Conservation (phyloP, 2,329 filamentous ascomycete genomes). For the Exophiala lecanii-corni region DNA sequence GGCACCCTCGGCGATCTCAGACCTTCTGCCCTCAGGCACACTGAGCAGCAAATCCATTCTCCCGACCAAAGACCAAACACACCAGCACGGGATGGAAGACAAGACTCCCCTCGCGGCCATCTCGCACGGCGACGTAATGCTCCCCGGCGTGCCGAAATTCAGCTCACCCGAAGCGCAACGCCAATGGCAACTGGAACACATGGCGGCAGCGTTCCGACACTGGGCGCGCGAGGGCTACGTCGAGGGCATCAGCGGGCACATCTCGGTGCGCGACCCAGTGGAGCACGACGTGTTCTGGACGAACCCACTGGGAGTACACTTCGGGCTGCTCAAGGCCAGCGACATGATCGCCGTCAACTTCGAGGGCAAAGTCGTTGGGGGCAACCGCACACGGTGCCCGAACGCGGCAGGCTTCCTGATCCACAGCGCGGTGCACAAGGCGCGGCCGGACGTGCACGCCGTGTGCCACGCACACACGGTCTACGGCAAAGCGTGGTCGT, state of each 20-base stretch:
- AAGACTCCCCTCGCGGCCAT: constrained; percentile 26
- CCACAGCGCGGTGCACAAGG: constrained; percentile 64
- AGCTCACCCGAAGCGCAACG: constrained; percentile 53
- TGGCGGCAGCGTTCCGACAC: constrained; percentile 64
- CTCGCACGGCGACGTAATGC: constrained; percentile 26
- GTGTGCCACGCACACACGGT: constrained; percentile 66
- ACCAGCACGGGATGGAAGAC: constrained; percentile 27
- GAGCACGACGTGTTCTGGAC: constrained; percentile 62
- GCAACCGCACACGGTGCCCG: constrained; percentile 55
- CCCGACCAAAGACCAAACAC: constrained; percentile 15
- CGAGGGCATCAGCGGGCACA: constrained; percentile 66
- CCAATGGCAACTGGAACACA: constrained; percentile 61
- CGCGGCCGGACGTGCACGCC: constrained; percentile 60
- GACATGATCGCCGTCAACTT: constrained; percentile 66
- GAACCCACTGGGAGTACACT: constrained; percentile 61
- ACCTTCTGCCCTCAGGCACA: constrained; percentile 15
- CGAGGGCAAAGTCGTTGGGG: constrained; percentile 60
- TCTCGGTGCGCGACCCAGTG: constrained; percentile 63
- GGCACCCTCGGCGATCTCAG: constrained; percentile 23
- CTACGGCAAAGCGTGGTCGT: constrained; percentile 63
- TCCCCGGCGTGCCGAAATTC: constrained; percentile 49
- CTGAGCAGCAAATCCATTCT: constrained; percentile 13
- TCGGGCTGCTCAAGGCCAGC: constrained; percentile 58
- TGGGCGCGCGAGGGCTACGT: constrained; percentile 62
- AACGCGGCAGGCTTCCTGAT: constrained; percentile 69